Base-by-base conservation (phyloP, 768 basidiomycete species). In the Kwoniella newhampshirensis region DNA sequence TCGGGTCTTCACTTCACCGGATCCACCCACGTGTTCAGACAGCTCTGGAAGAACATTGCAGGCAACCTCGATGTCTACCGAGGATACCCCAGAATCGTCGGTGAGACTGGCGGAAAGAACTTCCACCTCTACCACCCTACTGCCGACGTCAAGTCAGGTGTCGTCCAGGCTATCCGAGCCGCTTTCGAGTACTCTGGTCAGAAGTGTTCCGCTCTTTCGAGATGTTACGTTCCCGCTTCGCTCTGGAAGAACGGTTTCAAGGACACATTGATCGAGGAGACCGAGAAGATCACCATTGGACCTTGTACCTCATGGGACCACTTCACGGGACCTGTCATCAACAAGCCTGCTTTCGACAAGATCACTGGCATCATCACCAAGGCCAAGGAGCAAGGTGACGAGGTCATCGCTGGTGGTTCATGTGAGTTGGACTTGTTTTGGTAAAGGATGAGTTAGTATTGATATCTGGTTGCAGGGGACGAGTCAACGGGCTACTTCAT, bases 161-260 rank as follows among this genome's bases (percentile, higher is more conserved):
- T 89, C 47, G 64, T 88, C 44, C 94, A 98, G 79, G 84, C 81
- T 49, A 82, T 98, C 59, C 82, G 96, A 53, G 88, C 82, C 17
- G 92, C 87, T 1, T 98, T 94, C 76, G 96, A 99, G 78, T 99
- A 97, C 77, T 91, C 92, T 80, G 92, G 90, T 48, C 96, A 99
- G 75, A 99, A 98, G 78, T 99, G 96, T 76, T 93, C 91, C 12
- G 96, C 96, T 0, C 82, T 93, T 28, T 93, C 93, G 2, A 81
- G 96, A 48, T 74, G 89, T 27, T 99, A 98, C 77, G 89, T 98
- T 17, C 84, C 96, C n/a, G 79, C 82, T 20, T 88, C 87, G 0
- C 70, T 89, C 45, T 99, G 96, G 96, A 81, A 83, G 48, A 78
- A 77, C 27, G 90, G 89, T 26, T 98, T 98, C 83, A 89, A 87